A percentile compares a stretch with the other conserved stretches of the same genome.
Evolutionary conservation across 176 grass and related monocot genomes (phyloP).

Genomic region (Bonia amplexicaulis): DNA sequence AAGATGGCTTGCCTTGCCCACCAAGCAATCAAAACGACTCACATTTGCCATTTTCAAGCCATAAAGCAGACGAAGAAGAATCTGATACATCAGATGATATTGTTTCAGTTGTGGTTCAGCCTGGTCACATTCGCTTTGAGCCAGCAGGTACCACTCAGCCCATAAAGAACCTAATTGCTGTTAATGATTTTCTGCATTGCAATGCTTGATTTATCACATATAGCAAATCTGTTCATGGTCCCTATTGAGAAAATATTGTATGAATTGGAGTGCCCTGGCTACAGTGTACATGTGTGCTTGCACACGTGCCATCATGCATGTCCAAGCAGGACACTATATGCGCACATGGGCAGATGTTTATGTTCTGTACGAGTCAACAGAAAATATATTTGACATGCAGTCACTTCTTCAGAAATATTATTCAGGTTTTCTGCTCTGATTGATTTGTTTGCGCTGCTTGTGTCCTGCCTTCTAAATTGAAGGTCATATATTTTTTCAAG

Average conservation of each 20-base stretch:
- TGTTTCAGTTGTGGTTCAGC: conserved; percentile 68
- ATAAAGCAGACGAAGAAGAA: conserved; percentile 38
- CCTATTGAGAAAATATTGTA: not conserved
- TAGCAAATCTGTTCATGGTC: not conserved
- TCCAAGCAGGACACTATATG: not conserved
- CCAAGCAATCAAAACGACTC: conserved; percentile 36
- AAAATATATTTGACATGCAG: not conserved
- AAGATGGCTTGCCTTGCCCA: conserved; percentile 4
- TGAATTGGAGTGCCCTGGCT: not conserved
- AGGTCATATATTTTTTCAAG: not conserved
- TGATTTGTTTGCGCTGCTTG: not conserved
- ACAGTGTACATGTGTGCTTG: not conserved
- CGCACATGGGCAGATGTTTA: not conserved
- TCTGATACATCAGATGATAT: conserved; percentile 53
- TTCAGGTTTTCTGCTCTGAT: not conserved
- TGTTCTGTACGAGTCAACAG: not conserved
- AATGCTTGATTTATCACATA: not conserved
- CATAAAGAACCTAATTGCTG: not conserved
- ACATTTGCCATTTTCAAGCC: conserved; percentile 21
- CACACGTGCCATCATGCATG: not conserved
- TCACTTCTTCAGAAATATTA: not conserved
- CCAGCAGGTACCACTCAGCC: conserved; percentile 53
- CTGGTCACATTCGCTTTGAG: conserved; percentile 96
- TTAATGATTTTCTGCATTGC: conserved; percentile 7
- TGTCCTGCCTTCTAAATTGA: not conserved